Percentiles rank a stretch among this genome's conserved stretches.
These are phyloP conservation scores for Leccinum angustisporum DNA, from an alignment of 1,284 basidiomycete genomes.

Conservation along the genomic window DNA sequence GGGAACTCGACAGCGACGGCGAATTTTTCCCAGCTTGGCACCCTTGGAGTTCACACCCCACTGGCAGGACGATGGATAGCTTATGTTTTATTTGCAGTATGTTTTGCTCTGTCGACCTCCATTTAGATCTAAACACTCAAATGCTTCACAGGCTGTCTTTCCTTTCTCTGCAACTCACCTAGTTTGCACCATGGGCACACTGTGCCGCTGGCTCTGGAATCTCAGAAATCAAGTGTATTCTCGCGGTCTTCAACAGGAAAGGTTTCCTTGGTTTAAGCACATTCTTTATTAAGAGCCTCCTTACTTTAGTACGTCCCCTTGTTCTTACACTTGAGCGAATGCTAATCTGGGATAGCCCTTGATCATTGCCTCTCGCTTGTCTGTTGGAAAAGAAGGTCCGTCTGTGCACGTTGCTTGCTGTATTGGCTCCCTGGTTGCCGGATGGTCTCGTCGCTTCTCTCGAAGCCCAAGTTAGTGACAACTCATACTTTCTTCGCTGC, in stretches of 20 bases:
- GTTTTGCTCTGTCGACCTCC: slow-evolving; percentile 49
- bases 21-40: slow-evolving; percentile 92
- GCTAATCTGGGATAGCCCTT: slow-evolving; percentile 63
- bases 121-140: slow-evolving; percentile 4
- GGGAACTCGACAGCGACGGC: slow-evolving; percentile 86
- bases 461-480: slow-evolving; percentile 76
- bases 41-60: slow-evolving; percentile 79
- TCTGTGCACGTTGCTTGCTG: slow-evolving; percentile 98
- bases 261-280: slow-evolving; percentile 91
- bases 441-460: slow-evolving; percentile 80
- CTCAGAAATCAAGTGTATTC: slow-evolving; percentile 98
- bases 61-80: slow-evolving; percentile 81
- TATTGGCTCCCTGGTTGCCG: slow-evolving; percentile 86
- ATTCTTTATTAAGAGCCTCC: slow-evolving; percentile 87
- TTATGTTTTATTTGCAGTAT: slow-evolving; percentile 87
- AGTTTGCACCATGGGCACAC: slow-evolving; percentile 82
- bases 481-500: slow-evolving; percentile 1
- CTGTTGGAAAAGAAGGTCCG: slow-evolving; percentile 98
- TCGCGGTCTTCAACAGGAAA: slow-evolving; percentile 96
- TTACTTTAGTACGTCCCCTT: slow-evolving; percentile 69
- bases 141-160: slow-evolving; percentile 59
- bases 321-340: slow-evolving; percentile 1
- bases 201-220: slow-evolving; percentile 99
- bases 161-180: slow-evolving; percentile 86
- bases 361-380: slow-evolving; percentile 96